Percentiles rank a stretch among this genome's conserved stretches.
Evolutionary conservation across 768 basidiomycete genomes (phyloP).

Genomic region (Trichaptum fuscoviolaceum): DNA sequence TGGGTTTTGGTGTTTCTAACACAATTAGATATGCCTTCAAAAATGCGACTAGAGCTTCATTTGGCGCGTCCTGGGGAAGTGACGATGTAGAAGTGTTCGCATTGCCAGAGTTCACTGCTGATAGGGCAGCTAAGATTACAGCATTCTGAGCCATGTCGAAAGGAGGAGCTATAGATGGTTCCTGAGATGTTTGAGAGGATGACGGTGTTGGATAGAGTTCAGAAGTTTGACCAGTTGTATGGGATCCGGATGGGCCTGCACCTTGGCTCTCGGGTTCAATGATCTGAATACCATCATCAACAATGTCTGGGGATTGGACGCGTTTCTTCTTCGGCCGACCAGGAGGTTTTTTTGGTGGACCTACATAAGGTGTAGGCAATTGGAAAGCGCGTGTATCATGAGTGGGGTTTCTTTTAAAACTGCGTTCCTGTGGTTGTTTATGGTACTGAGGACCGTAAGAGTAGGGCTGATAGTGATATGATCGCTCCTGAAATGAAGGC

Average conservation of each 20-base stretch:
- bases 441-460: not conserved
- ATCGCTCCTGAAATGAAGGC: not conserved
- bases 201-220: not conserved
- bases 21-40: not conserved
- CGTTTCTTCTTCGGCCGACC: not conserved
- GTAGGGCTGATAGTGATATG: not conserved
- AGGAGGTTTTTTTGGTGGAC: not conserved
- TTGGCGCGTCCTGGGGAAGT: not conserved
- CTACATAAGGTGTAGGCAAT: not conserved
- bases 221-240: not conserved
- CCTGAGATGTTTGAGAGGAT: not conserved
- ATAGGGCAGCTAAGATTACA: not conserved
- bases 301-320: not conserved
- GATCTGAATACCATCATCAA: not conserved
- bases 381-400: not conserved
- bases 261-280: not conserved
- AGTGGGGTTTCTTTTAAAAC: not conserved
- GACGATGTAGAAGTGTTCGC: not conserved
- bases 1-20: not conserved
- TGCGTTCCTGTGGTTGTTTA: not conserved
- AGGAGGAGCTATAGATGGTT: not conserved
- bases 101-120: slow-evolving; percentile 1
- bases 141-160: not conserved
- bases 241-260: not conserved
- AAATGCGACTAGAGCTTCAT: slow-evolving; percentile 1